Conservation (phyloP, 345 rosid genomes). For the Linum lewisii region DNA sequence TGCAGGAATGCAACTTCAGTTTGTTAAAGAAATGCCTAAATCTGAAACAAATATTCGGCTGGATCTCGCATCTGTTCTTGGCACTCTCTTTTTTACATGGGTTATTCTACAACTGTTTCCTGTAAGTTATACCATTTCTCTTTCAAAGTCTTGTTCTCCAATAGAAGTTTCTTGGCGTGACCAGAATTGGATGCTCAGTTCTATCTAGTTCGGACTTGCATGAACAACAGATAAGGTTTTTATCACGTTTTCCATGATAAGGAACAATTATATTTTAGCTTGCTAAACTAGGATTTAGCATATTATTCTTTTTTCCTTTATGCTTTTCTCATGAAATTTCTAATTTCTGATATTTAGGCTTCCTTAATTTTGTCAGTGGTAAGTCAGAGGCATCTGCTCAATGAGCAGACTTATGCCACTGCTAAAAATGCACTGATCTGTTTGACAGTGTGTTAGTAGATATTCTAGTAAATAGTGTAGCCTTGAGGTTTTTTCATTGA, state of each 20-base stretch:
- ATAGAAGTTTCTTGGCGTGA: not conserved
- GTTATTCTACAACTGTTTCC: constrained; percentile 73
- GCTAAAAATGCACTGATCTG: not conserved
- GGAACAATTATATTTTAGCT: too few species aligned
- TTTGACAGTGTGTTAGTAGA: not conserved
- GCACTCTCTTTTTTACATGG: constrained; percentile 81
- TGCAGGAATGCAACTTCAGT: constrained; percentile 44
- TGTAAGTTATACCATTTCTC: constrained; percentile 35
- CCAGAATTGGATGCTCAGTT: not conserved
- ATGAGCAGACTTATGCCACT: not conserved
- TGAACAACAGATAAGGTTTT: too few species aligned
- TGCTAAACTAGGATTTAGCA: not conserved
- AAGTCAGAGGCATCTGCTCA: not conserved
- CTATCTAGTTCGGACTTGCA: too few species aligned
- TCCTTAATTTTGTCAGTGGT: not conserved
- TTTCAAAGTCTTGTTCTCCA: not conserved
- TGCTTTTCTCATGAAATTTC: not conserved
- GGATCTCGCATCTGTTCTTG: constrained; percentile 69
- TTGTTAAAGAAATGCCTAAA: constrained; percentile 81
- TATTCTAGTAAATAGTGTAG: not conserved
- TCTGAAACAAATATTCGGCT: constrained; percentile 28
- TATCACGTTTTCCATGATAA: too few species aligned
- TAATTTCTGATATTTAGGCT: not conserved
- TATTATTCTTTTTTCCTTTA: not conserved
- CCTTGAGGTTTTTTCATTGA: not conserved